These are phyloP conservation scores for Margaritispora aquatica DNA, from an alignment of 495 filamentous ascomycete genomes.

Conservation along the genomic window DNA sequence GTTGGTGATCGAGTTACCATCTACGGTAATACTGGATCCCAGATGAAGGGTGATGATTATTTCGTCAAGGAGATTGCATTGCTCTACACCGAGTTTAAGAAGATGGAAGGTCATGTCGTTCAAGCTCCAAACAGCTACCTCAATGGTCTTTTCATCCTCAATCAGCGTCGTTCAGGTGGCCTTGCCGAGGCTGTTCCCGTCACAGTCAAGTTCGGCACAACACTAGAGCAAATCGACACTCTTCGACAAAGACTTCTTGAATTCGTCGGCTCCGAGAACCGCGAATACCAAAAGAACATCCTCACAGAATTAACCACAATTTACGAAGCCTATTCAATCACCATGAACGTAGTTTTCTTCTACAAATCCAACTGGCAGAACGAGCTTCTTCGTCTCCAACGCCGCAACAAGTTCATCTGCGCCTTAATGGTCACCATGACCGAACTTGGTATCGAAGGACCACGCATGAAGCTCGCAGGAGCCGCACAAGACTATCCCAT, in stretches of 20 bases:
- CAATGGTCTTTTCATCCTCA: constrained; percentile 90
- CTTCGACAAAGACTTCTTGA: constrained; percentile 79
- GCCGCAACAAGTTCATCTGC: constrained; percentile 93
- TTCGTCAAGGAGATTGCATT: constrained; percentile 92
- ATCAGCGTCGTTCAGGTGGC: constrained; percentile 84
- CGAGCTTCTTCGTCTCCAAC: constrained; percentile 79
- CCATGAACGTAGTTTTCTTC: constrained; percentile 93
- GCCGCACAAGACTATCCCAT: constrained; percentile 42
- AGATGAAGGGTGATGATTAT: constrained; percentile 80
- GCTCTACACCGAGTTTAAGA: constrained; percentile 98
- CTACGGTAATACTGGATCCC: constrained; percentile 80
- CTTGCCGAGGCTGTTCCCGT: constrained; percentile 84
- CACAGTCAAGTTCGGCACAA: constrained; percentile 83
- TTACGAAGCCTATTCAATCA: constrained; percentile 55
- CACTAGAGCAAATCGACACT: constrained; percentile 76
- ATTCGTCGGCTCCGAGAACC: constrained; percentile 80
- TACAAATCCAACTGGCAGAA: constrained; percentile 93
- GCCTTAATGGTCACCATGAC: constrained; percentile 82
- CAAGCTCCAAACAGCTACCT: constrained; percentile 93
- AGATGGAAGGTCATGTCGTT: constrained; percentile 93
- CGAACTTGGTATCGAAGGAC: constrained; percentile 85
- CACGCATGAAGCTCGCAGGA: constrained; percentile 69
- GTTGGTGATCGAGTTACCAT: constrained; percentile 91
- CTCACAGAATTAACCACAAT: constrained; percentile 76
- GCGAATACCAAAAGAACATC: constrained; percentile 86